These are phyloP conservation scores for Cytospora mali DNA, from an alignment of 2,329 filamentous ascomycete genomes.

Conservation along the genomic window DNA sequence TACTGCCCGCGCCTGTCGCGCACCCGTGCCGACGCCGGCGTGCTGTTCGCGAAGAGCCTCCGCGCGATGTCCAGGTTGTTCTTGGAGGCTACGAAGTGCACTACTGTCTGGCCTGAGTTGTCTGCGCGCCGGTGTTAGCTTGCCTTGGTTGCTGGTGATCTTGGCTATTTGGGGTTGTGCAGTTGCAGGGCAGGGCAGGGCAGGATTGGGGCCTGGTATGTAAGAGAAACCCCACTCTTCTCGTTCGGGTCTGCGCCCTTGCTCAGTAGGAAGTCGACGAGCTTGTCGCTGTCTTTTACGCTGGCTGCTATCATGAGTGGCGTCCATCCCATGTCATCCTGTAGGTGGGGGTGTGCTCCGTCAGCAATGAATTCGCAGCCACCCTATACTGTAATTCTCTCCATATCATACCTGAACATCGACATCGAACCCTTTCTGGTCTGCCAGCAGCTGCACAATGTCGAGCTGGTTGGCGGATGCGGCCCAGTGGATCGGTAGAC, in stretches of 20 bases:
- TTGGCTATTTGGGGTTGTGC: background rate
- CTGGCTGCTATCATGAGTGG: slow-evolving; percentile 81
- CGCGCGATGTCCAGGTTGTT: slow-evolving; percentile 80
- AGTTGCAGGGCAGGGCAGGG: background rate
- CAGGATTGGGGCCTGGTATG: no score
- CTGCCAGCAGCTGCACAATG: slow-evolving; percentile 73
- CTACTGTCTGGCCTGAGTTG: slow-evolving; percentile 73
- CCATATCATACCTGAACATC: slow-evolving; percentile 67
- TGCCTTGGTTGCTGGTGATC: background rate
- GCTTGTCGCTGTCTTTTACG: slow-evolving; percentile 69
- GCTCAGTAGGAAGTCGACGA: slow-evolving; percentile 68
- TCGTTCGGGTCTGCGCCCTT: slow-evolving; percentile 73
- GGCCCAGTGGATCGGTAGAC: slow-evolving; percentile 93
- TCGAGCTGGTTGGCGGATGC: slow-evolving; percentile 77
- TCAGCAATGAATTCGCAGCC: background rate
- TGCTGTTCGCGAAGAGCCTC: slow-evolving; percentile 71
- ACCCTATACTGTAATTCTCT: background rate
- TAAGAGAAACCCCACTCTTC: slow-evolving; percentile 63
- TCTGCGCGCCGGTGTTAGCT: slow-evolving; percentile 47
- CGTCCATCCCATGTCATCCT: slow-evolving; percentile 82
- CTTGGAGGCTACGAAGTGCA: slow-evolving; percentile 93
- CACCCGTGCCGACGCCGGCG: slow-evolving; percentile 72
- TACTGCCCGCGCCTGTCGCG: slow-evolving; percentile 89
- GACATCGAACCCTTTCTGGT: slow-evolving; percentile 75
- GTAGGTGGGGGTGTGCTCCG: background rate